Conservation (phyloP, 2,329 filamentous ascomycete species). For the Botrytis galanthina region DNA sequence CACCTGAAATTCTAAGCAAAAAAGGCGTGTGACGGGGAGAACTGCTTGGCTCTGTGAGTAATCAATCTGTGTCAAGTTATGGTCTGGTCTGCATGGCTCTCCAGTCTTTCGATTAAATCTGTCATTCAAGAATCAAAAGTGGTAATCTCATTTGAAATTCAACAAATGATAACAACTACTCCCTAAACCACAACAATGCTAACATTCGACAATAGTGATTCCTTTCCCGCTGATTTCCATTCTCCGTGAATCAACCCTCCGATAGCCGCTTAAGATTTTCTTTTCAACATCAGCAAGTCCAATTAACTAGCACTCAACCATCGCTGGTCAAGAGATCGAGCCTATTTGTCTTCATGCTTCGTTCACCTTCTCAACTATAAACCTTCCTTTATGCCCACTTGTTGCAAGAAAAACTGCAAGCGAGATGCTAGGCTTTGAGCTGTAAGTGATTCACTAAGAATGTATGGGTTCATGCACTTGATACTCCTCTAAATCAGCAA, state of each 20-base stretch:
- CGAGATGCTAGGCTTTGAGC: not conserved
- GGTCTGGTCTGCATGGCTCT: fast-evolving
- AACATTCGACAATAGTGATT: not conserved
- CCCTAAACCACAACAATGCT: fast-evolving
- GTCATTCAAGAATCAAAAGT: not conserved
- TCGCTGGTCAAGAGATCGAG: too few relatives aligned
- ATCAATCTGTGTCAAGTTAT: not conserved
- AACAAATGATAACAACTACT: fast-evolving
- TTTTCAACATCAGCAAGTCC: fast-evolving
- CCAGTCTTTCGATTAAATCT: fast-evolving
- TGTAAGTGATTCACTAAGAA: not conserved
- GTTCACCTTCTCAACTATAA: not conserved
- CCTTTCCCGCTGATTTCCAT: not conserved
- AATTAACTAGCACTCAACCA: not conserved
- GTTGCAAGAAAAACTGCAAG: not conserved
- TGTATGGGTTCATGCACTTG: not conserved
- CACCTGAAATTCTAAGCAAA: not conserved
- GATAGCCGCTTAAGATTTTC: not conserved
- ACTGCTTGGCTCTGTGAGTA: not conserved
- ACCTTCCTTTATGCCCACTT: not conserved
- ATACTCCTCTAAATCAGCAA: not conserved
- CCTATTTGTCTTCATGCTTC: too few relatives aligned
- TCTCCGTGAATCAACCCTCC: too few relatives aligned
- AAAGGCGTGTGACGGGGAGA: not conserved
- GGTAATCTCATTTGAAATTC: not conserved